Evolutionary conservation across 805 yeast species (phyloP).

Genomic region (Metschnikowia baotianmanensis): DNA sequence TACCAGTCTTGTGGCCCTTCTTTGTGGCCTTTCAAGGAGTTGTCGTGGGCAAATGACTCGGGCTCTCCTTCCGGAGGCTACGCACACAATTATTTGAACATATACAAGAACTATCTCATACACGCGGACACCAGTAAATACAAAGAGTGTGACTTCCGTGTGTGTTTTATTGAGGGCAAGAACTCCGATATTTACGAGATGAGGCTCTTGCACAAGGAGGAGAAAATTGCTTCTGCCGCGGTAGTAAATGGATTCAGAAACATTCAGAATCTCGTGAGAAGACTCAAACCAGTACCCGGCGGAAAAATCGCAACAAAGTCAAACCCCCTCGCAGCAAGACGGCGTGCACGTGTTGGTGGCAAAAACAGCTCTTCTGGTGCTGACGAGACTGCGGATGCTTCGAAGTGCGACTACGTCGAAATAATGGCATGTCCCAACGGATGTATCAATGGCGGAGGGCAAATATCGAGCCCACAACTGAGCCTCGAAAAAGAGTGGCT

Average conservation of each 20-base stretch:
- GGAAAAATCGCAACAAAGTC: conserved; percentile 19
- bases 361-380: conserved; percentile 9
- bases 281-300: conserved; percentile 49
- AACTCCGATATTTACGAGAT: conserved; percentile 76
- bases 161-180: conserved; percentile 56
- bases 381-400: conserved; percentile 52
- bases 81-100: conserved; percentile 62
- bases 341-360: conserved; percentile 38
- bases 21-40: conserved; percentile 57
- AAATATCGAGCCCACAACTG: conserved; percentile 51
- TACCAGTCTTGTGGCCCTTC: conserved; percentile 47
- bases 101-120: conserved; percentile 29
- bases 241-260: conserved; percentile 88
- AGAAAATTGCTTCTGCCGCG: conserved; percentile 51
- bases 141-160: conserved; percentile 21
- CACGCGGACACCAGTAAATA: conserved; percentile 17
- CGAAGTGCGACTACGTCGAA: conserved; percentile 77
- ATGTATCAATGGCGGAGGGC: conserved; percentile 97
- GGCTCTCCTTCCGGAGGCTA: conserved; percentile 93
- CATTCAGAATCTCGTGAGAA: conserved; percentile 89
- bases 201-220: conserved; percentile 44
- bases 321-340: conserved; percentile 42
- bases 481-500: conserved; percentile 46
- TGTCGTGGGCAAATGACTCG: conserved; percentile 68
- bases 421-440: conserved; percentile 99